Conservation (phyloP, 1,139 yeast genomes). For the Debaryomyces coudertii region DNA sequence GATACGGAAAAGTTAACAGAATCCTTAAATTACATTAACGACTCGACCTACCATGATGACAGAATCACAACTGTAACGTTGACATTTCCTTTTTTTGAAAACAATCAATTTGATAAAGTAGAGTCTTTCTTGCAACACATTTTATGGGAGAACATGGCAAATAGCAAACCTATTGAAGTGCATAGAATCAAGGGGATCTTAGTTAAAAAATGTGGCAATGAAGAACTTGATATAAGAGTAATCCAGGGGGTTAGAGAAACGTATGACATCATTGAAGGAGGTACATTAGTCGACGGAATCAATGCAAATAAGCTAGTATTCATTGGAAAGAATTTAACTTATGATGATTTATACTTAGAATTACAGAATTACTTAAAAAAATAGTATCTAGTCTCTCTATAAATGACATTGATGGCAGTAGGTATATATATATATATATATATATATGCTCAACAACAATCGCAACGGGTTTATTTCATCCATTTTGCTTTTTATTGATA, state of each 20-base stretch:
- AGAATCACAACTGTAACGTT: constrained; percentile 68
- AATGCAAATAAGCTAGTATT: constrained; percentile 65
- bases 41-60: constrained; percentile 41
- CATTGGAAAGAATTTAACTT: constrained; percentile 70
- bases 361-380: constrained; percentile 22
- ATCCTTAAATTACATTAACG: constrained; percentile 20
- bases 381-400: not conserved
- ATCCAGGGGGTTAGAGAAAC: constrained; percentile 95
- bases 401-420: not conserved
- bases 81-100: constrained; percentile 49
- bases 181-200: constrained; percentile 84
- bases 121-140: constrained; percentile 67
- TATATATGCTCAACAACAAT: no score
- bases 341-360: constrained; percentile 32
- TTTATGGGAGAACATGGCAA: constrained; percentile 64
- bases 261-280: constrained; percentile 72
- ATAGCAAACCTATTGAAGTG: constrained; percentile 57
- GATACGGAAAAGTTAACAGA: constrained; percentile 35
- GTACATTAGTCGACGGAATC: constrained; percentile 39
- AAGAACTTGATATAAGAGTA: constrained; percentile 50
- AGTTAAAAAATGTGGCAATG: constrained; percentile 30
- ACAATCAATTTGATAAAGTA: constrained; percentile 38
- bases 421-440: no score
- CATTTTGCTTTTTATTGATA: no score
- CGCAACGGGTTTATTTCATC: no score